These are phyloP conservation scores for Fusarium chuoi DNA, from an alignment of 2,329 filamentous ascomycete species.

Conservation along the genomic window DNA sequence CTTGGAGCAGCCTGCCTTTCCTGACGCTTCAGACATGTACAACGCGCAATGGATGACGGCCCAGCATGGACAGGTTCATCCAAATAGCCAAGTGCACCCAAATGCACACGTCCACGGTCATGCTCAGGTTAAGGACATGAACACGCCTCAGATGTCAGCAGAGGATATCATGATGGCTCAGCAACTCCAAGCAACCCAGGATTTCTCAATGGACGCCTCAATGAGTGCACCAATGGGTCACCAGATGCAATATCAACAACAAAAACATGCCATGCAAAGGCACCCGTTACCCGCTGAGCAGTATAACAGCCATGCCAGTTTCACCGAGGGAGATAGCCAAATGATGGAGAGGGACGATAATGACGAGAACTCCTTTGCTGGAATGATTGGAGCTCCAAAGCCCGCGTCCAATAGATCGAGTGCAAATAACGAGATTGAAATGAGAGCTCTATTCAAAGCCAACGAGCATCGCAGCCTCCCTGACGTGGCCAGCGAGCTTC, in stretches of 20 bases:
- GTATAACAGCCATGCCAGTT: constrained; percentile 63
- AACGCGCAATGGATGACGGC: constrained; percentile 59
- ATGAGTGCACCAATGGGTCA: constrained; percentile 57
- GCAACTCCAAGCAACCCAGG: constrained; percentile 65
- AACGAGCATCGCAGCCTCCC: constrained; percentile 75
- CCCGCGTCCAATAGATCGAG: constrained; percentile 72
- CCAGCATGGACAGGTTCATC: constrained; percentile 25
- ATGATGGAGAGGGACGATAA: constrained; percentile 69
- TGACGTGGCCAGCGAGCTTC: constrained; percentile 79
- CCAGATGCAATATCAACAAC: constrained; percentile 55
- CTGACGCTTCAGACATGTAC: constrained; percentile 58
- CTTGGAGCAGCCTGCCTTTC: constrained; percentile 60
- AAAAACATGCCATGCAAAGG: constrained; percentile 52
- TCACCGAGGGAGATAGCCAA: constrained; percentile 67
- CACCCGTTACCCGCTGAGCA: constrained; percentile 66
- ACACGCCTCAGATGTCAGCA: constrained; percentile 60
- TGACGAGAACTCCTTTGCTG: constrained; percentile 65
- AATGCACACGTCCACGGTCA: constrained; percentile 43
- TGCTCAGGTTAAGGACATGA: constrained; percentile 56
- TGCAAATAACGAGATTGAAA: constrained; percentile 83
- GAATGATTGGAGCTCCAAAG: constrained; percentile 60
- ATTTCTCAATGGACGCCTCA: constrained; percentile 60
- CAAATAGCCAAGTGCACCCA: constrained; percentile 26
- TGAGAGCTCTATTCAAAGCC: constrained; percentile 77
- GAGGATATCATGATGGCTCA: constrained; percentile 69